A percentile compares a stretch with the other conserved stretches of the same genome.
Conservation (phyloP, 495 filamentous ascomycete species). For the Penicillium simplicissimum region DNA sequence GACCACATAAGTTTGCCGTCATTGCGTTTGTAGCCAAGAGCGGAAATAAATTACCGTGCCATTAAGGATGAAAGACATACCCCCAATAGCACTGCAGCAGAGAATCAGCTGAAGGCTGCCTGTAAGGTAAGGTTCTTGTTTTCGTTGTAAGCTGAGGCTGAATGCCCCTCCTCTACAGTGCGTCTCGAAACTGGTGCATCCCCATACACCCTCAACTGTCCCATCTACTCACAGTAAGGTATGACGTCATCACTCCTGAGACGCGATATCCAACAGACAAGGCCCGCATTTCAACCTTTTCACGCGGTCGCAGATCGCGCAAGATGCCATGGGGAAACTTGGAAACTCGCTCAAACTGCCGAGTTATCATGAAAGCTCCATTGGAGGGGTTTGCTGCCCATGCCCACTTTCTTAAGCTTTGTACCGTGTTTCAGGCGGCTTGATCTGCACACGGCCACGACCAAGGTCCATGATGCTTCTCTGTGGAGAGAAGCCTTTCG, state of each 20-base stretch:
- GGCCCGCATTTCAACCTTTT: not conserved
- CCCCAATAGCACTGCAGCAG: not conserved
- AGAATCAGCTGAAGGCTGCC: not conserved
- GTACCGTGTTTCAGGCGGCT: not conserved
- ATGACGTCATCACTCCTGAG: constrained; percentile 11
- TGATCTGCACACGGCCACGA: not conserved
- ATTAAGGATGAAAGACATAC: too few species aligned
- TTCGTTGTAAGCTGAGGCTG: not conserved
- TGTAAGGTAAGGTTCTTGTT: not conserved
- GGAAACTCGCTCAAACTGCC: not conserved
- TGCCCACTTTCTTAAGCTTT: not conserved
- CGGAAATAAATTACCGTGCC: too few species aligned
- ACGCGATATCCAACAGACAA: not conserved
- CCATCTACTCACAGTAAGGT: not conserved
- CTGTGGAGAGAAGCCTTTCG: not conserved
- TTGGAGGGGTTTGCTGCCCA: not conserved
- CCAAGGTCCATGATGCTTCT: constrained; percentile 6
- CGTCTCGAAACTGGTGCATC: too few species aligned
- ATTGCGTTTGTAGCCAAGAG: too few species aligned
- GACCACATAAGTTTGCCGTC: too few species aligned
- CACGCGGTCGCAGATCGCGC: not conserved
- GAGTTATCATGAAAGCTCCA: not conserved
- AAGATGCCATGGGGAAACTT: not conserved
- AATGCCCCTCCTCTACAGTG: not conserved
- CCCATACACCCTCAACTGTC: too few species aligned